phyloP scores from a whole-genome alignment of 192 early-diverging fungal genomes.

The Linnemannia exigua region DNA sequence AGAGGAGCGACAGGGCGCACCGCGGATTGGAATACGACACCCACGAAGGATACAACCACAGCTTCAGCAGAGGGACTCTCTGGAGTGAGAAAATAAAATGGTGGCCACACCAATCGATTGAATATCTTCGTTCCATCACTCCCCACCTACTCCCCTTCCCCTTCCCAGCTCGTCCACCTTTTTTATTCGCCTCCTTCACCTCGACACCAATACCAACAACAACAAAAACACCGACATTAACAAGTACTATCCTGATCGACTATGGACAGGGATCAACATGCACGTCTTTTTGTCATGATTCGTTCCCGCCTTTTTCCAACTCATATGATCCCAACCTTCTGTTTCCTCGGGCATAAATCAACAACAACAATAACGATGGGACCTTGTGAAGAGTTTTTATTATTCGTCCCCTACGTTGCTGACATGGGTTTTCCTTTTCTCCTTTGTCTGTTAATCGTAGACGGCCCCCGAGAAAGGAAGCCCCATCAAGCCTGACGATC shows the following conservation, averaged over 20 bases:
- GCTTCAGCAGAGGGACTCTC: neutral
- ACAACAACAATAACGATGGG: neutral
- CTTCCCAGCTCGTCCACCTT: neutral
- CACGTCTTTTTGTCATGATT: neutral
- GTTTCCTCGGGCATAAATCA: neutral
- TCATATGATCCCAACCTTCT: neutral
- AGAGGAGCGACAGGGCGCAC: neutral
- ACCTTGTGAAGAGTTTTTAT: neutral
- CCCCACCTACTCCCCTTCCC: neutral
- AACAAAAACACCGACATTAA: neutral
- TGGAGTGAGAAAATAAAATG: neutral
- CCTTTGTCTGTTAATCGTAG: constrained; percentile 31
- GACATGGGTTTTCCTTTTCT: neutral
- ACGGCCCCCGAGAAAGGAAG: constrained; percentile 49
- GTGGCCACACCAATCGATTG: neutral
- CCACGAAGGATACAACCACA: neutral
- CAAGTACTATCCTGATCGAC: neutral
- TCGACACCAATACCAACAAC: neutral
- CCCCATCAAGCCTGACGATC: constrained; percentile 46
- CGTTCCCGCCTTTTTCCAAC: neutral
- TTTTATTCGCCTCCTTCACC: neutral
- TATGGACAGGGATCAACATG: neutral
- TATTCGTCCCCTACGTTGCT: neutral
- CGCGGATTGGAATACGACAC: neutral
- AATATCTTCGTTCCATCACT: neutral